Base-by-base conservation (phyloP, 129 eudicot species). In the Flaveria trinervia region DNA sequence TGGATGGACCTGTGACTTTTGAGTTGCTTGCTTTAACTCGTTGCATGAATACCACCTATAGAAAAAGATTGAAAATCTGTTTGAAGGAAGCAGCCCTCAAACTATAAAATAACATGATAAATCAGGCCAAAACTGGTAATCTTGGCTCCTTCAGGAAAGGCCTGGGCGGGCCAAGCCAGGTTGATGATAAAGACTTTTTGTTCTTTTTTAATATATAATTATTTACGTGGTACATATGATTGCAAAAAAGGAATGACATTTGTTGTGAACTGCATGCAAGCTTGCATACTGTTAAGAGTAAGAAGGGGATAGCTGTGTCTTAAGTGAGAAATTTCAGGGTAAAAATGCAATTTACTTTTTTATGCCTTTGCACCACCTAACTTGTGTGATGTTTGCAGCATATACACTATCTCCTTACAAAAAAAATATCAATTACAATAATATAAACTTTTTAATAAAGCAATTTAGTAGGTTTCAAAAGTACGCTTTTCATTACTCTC, bases 21-120 rank as follows among this genome's bases (percentile, higher is more conserved):
- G 59, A 65, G 69, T 84, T 67, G 77, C 83, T 83, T 65, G 85
- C 74, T 81, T 89, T 95, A 57, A 77, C 72, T 82, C 85, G 85
- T 67, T 95, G 95, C 86, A 95, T 85, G 71, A 84, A 91, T 15
- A 86, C 99, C 33, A 91, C 99, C 99, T 95, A 77, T 18, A 36
- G 55, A 79, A 18, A 78, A 70, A 72, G 18, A 72, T 2, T 30
- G 43, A 59, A 68, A 66, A 48, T 69, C 71, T 36, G 67, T 33
- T 67, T 55, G 3, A 59, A 14, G 43, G n/a, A 25, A 45, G 49
- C 57, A 9, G 45, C 66, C 33, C 43, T 11, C 12, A 23, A 46
- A 23, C 16, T 60, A 71, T 10, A 49, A 23, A 11, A 44, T 18
- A 15, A 49, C 61, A 71, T 22, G 77, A 71, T 49, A n/a, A 20